phyloP scores from a whole-genome alignment of 148 eudicot species.

The Salicornia ramosissima region DNA sequence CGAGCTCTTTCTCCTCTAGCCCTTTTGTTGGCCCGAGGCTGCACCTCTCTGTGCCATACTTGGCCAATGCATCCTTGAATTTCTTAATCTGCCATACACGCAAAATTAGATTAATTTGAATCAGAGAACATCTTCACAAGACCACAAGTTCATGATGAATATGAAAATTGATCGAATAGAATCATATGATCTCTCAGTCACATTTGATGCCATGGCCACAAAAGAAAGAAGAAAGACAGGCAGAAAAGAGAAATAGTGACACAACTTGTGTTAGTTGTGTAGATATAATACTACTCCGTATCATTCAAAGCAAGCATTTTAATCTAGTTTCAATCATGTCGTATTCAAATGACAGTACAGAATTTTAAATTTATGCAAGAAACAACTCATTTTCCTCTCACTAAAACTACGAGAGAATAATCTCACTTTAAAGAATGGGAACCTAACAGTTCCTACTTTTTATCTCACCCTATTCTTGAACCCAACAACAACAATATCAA shows the following conservation, averaged over 20 bases:
- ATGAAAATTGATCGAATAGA: too few relatives aligned
- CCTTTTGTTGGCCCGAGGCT: constrained; percentile 67
- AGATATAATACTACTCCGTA: too few relatives aligned
- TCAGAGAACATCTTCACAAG: neutral
- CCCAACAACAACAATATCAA: neutral
- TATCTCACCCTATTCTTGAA: neutral
- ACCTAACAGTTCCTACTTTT: neutral
- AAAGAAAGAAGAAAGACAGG: too few relatives aligned
- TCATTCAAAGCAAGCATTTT: neutral
- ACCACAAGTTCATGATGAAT: too few relatives aligned
- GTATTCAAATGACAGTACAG: too few relatives aligned
- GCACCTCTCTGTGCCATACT: constrained; percentile 49
- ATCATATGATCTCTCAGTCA: too few relatives aligned
- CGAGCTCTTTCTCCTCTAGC: constrained; percentile 69
- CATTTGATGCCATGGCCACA: too few relatives aligned
- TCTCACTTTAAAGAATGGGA: too few relatives aligned
- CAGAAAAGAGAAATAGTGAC: too few relatives aligned
- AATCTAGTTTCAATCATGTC: neutral
- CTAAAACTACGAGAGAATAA: too few relatives aligned
- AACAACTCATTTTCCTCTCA: neutral
- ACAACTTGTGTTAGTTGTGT: too few relatives aligned
- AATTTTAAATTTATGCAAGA: too few relatives aligned
- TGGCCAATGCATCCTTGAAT: constrained; percentile 74
- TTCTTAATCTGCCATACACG: constrained; percentile 60
- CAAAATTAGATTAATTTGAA: neutral